phyloP scores from a whole-genome alignment of 176 grass and related monocot species.

The Phoenix dactylifera region DNA sequence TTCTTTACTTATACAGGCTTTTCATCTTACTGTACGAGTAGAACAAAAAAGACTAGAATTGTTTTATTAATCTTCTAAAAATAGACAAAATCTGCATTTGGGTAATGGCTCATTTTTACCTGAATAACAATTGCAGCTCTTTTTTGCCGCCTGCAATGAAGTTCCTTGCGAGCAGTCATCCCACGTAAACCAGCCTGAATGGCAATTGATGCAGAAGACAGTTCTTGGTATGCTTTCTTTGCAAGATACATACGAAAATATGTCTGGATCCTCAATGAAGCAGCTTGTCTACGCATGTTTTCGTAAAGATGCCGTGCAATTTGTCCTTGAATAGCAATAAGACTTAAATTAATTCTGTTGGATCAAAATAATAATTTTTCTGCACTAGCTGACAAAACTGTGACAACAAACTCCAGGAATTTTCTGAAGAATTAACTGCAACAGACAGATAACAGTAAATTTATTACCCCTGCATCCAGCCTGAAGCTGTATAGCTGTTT shows the following conservation, averaged over 20 bases:
- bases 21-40: no score
- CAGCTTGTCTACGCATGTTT: slow-evolving; percentile 63
- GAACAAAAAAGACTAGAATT: no score
- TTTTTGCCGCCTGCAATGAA: slow-evolving; percentile 48
- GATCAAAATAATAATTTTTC: neutral
- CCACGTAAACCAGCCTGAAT: slow-evolving; percentile 78
- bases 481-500: slow-evolving; percentile 55
- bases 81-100: no score
- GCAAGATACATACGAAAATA: slow-evolving; percentile 67
- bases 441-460: no score
- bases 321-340: slow-evolving; percentile 52
- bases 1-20: no score
- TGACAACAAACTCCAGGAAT: no score
- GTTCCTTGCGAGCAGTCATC: slow-evolving; percentile 66
- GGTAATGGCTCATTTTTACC: slow-evolving; percentile 21
- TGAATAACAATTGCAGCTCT: slow-evolving; percentile 83
- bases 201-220: slow-evolving; percentile 44
- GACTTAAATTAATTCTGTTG: slow-evolving; percentile 26
- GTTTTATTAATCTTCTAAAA: no score
- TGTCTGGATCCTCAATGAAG: slow-evolving; percentile 75
- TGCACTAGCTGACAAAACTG: neutral
- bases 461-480: slow-evolving; percentile 82
- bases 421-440: no score
- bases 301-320: slow-evolving; percentile 58
- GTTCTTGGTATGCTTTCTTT: slow-evolving; percentile 55